Evolutionary conservation across 116 monocot species (phyloP).

Genomic region (Posidonia oceanica): DNA sequence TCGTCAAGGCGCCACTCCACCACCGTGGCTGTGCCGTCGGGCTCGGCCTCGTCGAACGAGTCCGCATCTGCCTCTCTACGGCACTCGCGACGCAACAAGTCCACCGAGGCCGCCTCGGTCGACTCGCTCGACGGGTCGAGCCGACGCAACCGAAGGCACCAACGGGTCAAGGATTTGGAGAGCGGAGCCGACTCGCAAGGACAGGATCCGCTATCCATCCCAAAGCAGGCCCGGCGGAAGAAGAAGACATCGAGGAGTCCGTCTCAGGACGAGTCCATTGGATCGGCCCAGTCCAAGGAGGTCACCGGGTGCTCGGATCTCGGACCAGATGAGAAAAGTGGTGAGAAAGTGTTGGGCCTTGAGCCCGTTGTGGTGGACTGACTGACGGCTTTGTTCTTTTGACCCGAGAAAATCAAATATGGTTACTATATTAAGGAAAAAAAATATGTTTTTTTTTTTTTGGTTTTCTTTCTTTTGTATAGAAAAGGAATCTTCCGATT

Average conservation of each 20-base stretch:
- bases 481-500: no score
- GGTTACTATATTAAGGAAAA: not conserved
- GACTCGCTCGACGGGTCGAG: slow-evolving; percentile 3
- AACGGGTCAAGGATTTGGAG: not conserved
- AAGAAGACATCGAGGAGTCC: slow-evolving; percentile 18
- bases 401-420: no score
- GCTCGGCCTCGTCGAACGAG: no score
- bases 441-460: not conserved
- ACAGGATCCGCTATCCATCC: slow-evolving; percentile 15
- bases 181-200: not conserved
- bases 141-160: slow-evolving; percentile 6
- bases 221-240: slow-evolving; percentile 20
- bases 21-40: not conserved
- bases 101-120: slow-evolving; percentile 6
- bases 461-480: not conserved
- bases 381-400: not conserved
- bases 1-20: slow-evolving; percentile 7
- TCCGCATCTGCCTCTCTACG: not conserved
- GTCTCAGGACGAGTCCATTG: slow-evolving; percentile 4
- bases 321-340: not conserved
- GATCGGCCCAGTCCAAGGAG: slow-evolving; percentile 11
- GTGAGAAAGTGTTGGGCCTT: not conserved
- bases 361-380: not conserved
- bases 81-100: slow-evolving; percentile 26
- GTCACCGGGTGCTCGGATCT: slow-evolving; percentile 1